Conservation (phyloP, 768 basidiomycete species). For the Termitomyces eurrhizus region DNA sequence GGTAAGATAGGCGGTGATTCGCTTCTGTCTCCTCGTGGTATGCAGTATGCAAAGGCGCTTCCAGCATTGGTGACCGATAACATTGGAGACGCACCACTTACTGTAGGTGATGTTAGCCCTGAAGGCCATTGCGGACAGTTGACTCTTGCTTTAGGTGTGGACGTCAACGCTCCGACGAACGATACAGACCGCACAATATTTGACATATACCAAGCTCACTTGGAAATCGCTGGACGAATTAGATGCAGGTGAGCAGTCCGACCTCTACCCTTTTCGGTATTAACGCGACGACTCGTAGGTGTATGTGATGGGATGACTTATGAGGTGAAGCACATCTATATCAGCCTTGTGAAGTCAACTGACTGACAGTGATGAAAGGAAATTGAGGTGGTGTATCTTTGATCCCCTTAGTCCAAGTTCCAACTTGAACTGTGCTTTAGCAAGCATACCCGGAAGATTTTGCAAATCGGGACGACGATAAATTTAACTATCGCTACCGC, state of each 20-base stretch:
- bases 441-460: constrained; percentile 97
- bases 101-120: constrained; percentile 42
- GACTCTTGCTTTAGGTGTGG: constrained; percentile 68
- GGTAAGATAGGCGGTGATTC: constrained; percentile 99
- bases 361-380: constrained; percentile 38
- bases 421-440: constrained; percentile 32
- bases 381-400: constrained; percentile 67
- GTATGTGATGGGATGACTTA: constrained; percentile 99
- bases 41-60: constrained; percentile 81
- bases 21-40: constrained; percentile 74
- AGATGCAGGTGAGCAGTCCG: constrained; percentile 66
- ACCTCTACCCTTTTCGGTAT: neutral
- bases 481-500: constrained; percentile 98
- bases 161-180: constrained; percentile 96
- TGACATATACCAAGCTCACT: constrained; percentile 88
- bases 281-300: constrained; percentile 28
- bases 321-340: constrained; percentile 36
- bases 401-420: neutral
- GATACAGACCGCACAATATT: constrained; percentile 78
- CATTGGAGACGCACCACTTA: constrained; percentile 84
- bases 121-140: neutral
- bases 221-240: constrained; percentile 99
- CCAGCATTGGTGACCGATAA: constrained; percentile 87
- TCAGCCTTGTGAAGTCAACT: neutral
- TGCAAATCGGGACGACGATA: constrained; percentile 97